Conservation (phyloP, 805 yeast species). For the Blastobotrys peoriensis region DNA sequence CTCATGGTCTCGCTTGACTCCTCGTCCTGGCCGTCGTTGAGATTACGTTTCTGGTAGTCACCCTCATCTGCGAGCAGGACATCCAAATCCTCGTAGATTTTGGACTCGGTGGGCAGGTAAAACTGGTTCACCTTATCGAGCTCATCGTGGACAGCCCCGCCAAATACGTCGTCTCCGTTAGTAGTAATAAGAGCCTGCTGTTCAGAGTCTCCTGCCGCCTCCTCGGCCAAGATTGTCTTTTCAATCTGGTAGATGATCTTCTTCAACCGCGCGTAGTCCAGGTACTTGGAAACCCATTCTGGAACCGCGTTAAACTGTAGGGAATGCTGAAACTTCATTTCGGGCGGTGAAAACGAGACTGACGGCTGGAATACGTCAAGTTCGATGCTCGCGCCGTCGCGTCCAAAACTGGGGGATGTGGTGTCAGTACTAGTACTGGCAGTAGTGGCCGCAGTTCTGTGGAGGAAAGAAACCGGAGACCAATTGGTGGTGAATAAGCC, state of each 20-base stretch:
- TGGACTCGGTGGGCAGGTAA: slow-evolving; percentile 60
- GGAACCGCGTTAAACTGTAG: slow-evolving; percentile 97
- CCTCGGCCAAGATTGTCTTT: slow-evolving; percentile 43
- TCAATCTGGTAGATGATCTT: slow-evolving; percentile 79
- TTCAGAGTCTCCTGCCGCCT: slow-evolving; percentile 24
- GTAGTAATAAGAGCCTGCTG: slow-evolving; percentile 31
- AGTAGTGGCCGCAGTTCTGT: no score
- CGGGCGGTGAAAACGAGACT: not conserved
- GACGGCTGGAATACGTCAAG: not conserved
- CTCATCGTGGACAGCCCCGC: slow-evolving; percentile 71
- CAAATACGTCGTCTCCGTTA: slow-evolving; percentile 56
- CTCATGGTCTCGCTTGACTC: slow-evolving; percentile 22
- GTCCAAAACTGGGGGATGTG: no score
- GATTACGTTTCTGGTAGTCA: slow-evolving; percentile 42
- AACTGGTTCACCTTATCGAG: slow-evolving; percentile 69
- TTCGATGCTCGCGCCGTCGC: no score
- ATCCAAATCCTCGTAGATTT: slow-evolving; percentile 47
- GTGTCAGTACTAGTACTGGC: no score
- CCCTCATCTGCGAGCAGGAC: slow-evolving; percentile 56
- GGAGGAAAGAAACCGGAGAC: no score
- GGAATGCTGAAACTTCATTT: slow-evolving; percentile 92
- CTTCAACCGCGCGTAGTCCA: slow-evolving; percentile 83
- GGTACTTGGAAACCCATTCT: slow-evolving; percentile 91
- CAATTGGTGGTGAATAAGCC: no score
- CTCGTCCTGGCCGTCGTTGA: slow-evolving; percentile 30